A percentile compares a stretch with the other conserved stretches of the same genome.
Evolutionary conservation across 176 grass and related monocot genomes (phyloP).

Genomic region (Coix lacrymajobi): DNA sequence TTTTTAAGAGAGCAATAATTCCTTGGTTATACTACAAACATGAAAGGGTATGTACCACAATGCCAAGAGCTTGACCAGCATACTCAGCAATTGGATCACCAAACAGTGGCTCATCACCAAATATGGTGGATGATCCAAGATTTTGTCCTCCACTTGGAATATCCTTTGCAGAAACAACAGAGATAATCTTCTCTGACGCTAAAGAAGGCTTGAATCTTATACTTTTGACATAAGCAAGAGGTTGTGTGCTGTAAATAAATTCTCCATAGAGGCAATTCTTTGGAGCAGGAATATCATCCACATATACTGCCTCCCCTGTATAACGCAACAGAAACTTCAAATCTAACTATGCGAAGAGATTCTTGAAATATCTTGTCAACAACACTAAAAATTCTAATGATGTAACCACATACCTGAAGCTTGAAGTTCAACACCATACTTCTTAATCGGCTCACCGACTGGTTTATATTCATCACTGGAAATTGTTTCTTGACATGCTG

Average conservation of each 20-base stretch:
- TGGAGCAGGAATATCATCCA: too few species aligned
- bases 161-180: constrained; percentile 52
- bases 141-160: constrained; percentile 68
- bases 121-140: constrained; percentile 32
- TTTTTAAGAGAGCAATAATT: neutral
- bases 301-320: constrained; percentile 78
- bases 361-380: too few species aligned
- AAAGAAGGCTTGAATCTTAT: constrained; percentile 62
- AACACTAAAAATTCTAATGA: neutral
- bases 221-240: constrained; percentile 54
- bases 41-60: constrained; percentile 48
- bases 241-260: constrained; percentile 74
- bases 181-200: constrained; percentile 48
- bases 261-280: constrained; percentile 73
- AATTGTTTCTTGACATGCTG: constrained; percentile 29
- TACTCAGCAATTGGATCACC: constrained; percentile 52
- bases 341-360: too few species aligned
- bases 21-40: neutral
- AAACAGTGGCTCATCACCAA: constrained; percentile 65
- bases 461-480: constrained; percentile 37
- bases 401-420: constrained; percentile 49
- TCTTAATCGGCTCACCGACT: constrained; percentile 61
- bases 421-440: constrained; percentile 63
- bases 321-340: neutral
- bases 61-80: constrained; percentile 63